A percentile compares a stretch with the other conserved stretches of the same genome.
These are phyloP conservation scores for Blastobotrys proliferans DNA, from an alignment of 1,139 yeast genomes.

Conservation along the genomic window DNA sequence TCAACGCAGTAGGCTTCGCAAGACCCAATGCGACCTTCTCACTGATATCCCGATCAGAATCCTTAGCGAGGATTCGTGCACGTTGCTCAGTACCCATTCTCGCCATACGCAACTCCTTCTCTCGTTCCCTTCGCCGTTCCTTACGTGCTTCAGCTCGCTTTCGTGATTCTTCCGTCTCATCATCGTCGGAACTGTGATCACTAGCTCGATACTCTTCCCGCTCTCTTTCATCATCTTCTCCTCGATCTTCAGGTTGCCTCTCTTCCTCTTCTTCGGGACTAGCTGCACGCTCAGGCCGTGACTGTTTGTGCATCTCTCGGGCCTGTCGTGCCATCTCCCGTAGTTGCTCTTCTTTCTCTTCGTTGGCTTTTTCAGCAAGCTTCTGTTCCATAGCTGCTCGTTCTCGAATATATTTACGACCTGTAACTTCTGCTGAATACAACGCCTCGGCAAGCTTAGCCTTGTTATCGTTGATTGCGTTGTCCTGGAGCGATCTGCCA, in stretches of 20 bases:
- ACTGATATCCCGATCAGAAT: conserved; percentile 49
- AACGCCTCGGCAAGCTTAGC: conserved; percentile 66
- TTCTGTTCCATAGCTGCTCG: conserved; percentile 56
- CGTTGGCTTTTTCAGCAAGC: conserved; percentile 51
- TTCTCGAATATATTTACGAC: conserved; percentile 62
- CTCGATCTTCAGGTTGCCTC: no score
- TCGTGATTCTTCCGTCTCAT: conserved; percentile 28
- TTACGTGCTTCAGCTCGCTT: conserved; percentile 41
- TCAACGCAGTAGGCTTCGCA: conserved; percentile 38
- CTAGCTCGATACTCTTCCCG: not conserved
- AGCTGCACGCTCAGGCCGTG: not conserved
- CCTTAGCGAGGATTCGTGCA: conserved; percentile 42
- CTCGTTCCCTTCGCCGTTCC: conserved; percentile 45
- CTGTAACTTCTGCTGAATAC: conserved; percentile 67
- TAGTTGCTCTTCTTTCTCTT: conserved; percentile 57
- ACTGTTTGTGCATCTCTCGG: conserved; percentile 36
- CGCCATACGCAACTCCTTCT: conserved; percentile 43
- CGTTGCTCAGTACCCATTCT: conserved; percentile 46
- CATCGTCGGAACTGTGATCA: conserved; percentile 11
- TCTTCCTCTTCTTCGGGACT: not conserved
- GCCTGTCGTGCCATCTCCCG: conserved; percentile 57
- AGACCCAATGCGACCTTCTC: conserved; percentile 53
- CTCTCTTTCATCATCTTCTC: conserved; percentile 9
- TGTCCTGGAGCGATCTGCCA: conserved; percentile 39
- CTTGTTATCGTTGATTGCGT: conserved; percentile 56